Evolutionary conservation across 164 flowering plant genomes (phyloP).

Genomic region (Malania oleifera): DNA sequence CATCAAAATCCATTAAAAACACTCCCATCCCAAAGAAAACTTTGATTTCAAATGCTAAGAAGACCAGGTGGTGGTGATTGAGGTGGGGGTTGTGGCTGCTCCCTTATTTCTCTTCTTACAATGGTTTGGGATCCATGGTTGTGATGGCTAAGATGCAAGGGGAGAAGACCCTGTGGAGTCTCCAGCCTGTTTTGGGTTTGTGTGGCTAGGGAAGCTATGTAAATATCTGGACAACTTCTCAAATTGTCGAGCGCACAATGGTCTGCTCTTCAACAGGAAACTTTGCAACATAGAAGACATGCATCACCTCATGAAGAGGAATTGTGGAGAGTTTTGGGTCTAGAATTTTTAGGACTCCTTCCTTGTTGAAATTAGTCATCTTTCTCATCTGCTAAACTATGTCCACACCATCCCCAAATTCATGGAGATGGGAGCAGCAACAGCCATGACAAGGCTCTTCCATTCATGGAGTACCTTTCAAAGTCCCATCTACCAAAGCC

Average conservation of each 20-base stretch:
- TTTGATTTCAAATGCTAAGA: constrained; percentile 60
- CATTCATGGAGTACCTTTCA: no score
- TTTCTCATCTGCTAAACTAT: constrained; percentile 95
- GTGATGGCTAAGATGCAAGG: constrained; percentile 16
- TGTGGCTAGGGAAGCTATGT: constrained; percentile 69
- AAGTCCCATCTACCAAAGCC: no score
- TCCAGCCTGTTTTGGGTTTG: constrained; percentile 29
- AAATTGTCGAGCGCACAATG: constrained; percentile 90
- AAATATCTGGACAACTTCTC: constrained; percentile 94
- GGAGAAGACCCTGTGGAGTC: constrained; percentile 40
- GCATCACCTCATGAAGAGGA: constrained; percentile 87
- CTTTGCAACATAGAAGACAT: constrained; percentile 93
- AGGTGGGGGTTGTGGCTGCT: constrained; percentile 24
- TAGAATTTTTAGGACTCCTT: constrained; percentile 68
- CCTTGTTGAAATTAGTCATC: constrained; percentile 83
- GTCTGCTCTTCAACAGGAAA: constrained; percentile 96
- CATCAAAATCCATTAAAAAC: constrained; percentile 12
- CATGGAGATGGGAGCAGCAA: no score
- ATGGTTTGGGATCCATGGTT: constrained; percentile 28
- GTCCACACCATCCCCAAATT: constrained; percentile 98
- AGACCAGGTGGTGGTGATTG: constrained; percentile 75
- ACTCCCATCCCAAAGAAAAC: neutral
- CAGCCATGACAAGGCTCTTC: no score
- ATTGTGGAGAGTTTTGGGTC: constrained; percentile 78
- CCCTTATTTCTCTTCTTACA: constrained; percentile 30